These are phyloP conservation scores for Pichia sp. DNA, from an alignment of 1,139 yeast genomes.

Conservation along the genomic window DNA sequence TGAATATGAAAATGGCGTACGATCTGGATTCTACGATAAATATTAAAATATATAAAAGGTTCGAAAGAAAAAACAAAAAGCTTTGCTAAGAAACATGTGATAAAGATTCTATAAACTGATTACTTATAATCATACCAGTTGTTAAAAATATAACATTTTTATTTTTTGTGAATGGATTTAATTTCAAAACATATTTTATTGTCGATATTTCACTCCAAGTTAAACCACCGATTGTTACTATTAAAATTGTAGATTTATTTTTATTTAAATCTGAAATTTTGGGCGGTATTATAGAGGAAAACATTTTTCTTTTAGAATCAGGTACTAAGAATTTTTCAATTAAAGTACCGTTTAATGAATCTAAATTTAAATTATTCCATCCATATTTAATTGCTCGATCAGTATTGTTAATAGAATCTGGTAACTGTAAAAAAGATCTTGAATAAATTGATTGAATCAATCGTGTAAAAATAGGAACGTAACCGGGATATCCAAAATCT, in stretches of 20 bases:
- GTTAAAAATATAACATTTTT: conserved; percentile 49
- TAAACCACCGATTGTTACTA: conserved; percentile 65
- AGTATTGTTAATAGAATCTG: neutral
- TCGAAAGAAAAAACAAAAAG: neutral
- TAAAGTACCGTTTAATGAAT: conserved; percentile 22
- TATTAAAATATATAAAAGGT: conserved; percentile 3
- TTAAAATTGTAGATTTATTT: conserved; percentile 42
- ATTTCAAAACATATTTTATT: conserved; percentile 47
- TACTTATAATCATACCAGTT: conserved; percentile 50
- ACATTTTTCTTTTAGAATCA: conserved; percentile 23
- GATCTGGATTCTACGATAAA: conserved; percentile 25
- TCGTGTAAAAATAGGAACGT: conserved; percentile 44
- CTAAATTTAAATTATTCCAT: conserved; percentile 29
- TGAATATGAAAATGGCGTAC: conserved; percentile 29
- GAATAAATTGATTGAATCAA: conserved; percentile 46
- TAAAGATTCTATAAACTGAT: conserved; percentile 31
- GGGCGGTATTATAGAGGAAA: conserved; percentile 26
- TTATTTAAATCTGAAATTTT: conserved; percentile 25
- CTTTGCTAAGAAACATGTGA: neutral
- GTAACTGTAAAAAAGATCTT: conserved; percentile 32
- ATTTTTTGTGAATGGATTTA: conserved; percentile 32
- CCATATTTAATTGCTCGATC: conserved; percentile 22
- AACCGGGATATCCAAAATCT: conserved; percentile 48
- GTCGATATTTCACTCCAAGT: conserved; percentile 73
- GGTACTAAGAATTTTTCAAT: conserved; percentile 28